These are phyloP conservation scores for Tulasnella sp. DNA, from an alignment of 768 basidiomycete genomes.

Conservation along the genomic window DNA sequence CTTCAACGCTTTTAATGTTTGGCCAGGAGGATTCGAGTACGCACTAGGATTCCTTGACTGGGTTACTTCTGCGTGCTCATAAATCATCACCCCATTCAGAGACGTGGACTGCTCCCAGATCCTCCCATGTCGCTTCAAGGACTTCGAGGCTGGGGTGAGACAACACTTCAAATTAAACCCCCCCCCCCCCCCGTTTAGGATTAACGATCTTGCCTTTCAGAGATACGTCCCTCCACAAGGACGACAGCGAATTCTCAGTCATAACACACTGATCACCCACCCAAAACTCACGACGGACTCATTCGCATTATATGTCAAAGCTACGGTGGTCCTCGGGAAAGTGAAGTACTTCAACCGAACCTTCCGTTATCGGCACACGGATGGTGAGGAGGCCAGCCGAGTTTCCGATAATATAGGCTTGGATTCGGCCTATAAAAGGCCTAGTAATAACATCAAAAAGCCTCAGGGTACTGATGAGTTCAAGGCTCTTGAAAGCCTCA, in stretches of 20 bases:
- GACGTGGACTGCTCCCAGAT: constrained; percentile 4
- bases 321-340: constrained; percentile 48
- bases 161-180: background rate
- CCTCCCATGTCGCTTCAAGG: constrained; percentile 9
- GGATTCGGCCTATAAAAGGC: background rate
- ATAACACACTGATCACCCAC: constrained; percentile 47
- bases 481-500: constrained; percentile 9
- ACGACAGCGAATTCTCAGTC: constrained; percentile 57
- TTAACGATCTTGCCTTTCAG: background rate
- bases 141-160: constrained; percentile 2
- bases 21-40: constrained; percentile 1
- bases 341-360: constrained; percentile 12
- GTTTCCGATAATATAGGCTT: background rate
- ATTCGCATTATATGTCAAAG: constrained; percentile 61
- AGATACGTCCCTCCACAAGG: background rate
- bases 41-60: background rate
- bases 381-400: background rate
- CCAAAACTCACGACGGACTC: constrained; percentile 54
- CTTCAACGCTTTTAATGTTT: background rate
- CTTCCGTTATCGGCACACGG: constrained; percentile 11
- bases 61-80: too few species aligned
- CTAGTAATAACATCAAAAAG: background rate
- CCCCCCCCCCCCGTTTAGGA: too few species aligned
- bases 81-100: background rate
- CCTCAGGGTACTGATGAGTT: constrained; percentile 15